Conservation (phyloP, 768 basidiomycete species). For the Rhodotorula kratochvilovae region DNA sequence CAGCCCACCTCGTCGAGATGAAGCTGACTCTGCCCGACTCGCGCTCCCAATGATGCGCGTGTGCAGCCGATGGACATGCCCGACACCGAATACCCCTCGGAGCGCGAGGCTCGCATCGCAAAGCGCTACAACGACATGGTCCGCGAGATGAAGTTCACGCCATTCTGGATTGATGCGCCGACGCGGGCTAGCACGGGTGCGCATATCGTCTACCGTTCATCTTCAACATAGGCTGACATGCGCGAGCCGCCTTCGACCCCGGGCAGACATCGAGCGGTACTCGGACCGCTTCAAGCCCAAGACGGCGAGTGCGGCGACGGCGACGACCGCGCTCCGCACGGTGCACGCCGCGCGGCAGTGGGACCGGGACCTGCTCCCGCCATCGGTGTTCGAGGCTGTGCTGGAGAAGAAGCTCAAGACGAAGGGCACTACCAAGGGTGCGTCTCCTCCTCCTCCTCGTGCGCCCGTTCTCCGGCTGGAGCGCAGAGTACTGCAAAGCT, state of each 20-base stretch:
- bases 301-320: conserved; percentile 5
- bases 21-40: neutral
- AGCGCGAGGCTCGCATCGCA: conserved; percentile 25
- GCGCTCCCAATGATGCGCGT: too few relatives aligned
- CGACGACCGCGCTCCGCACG: neutral
- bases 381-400: conserved; percentile 25
- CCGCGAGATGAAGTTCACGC: conserved; percentile 29
- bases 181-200: conserved; percentile 26
- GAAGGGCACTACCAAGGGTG: conserved; percentile 6
- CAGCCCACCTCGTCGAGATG: neutral
- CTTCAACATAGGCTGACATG: neutral
- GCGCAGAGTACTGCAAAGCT: too few relatives aligned
- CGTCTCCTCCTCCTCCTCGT: neutral
- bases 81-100: conserved; percentile 24
- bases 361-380: conserved; percentile 30
- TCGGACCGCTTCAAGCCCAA: conserved; percentile 36
- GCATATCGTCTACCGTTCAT: neutral
- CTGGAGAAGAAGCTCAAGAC: conserved; percentile 23
- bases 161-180: conserved; percentile 34
- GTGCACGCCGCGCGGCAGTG: conserved; percentile 15
- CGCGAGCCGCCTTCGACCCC: neutral
- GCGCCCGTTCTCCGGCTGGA: too few relatives aligned
- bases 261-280: conserved; percentile 34
- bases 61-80: conserved; percentile 27
- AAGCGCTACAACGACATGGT: conserved; percentile 26